Conservation (phyloP, 2,329 filamentous ascomycete species). For the Periglandula ipomoeae region DNA sequence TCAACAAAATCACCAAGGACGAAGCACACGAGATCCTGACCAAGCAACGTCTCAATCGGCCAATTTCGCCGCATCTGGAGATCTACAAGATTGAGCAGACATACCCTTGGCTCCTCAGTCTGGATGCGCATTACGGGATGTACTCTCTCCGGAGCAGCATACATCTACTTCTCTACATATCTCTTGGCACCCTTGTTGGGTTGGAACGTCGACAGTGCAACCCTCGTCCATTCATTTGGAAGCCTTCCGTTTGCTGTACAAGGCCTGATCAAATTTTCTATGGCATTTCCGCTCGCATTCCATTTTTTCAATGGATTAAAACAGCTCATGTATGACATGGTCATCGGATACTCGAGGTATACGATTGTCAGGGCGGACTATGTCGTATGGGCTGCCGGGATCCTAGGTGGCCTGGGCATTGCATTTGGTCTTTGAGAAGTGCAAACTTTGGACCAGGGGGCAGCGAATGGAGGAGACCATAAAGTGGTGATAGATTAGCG, state of each 20-base stretch:
- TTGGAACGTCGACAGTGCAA: conserved; percentile 36
- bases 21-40: conserved; percentile 50
- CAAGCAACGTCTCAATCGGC: conserved; percentile 68
- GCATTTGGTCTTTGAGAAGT: not conserved
- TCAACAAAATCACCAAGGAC: not conserved
- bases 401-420: not conserved
- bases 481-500: no score
- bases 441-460: no score
- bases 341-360: not conserved
- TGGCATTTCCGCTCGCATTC: conserved; percentile 47
- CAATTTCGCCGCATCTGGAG: conserved; percentile 70
- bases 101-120: conserved; percentile 59
- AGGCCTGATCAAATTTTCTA: not conserved
- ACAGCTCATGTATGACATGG: conserved; percentile 39
- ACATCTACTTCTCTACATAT: conserved; percentile 72
- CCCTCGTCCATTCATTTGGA: not conserved
- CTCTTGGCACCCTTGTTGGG: conserved; percentile 65
- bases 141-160: conserved; percentile 60
- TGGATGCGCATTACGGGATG: conserved; percentile 74
- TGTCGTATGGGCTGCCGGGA: not conserved
- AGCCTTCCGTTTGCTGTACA: not conserved
- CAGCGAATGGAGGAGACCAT: no score
- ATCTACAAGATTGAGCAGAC: conserved; percentile 83
- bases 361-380: not conserved
- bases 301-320: conserved; percentile 44